phyloP scores from a whole-genome alignment of 2,329 filamentous ascomycete species.

The Anthostomella pinea region DNA sequence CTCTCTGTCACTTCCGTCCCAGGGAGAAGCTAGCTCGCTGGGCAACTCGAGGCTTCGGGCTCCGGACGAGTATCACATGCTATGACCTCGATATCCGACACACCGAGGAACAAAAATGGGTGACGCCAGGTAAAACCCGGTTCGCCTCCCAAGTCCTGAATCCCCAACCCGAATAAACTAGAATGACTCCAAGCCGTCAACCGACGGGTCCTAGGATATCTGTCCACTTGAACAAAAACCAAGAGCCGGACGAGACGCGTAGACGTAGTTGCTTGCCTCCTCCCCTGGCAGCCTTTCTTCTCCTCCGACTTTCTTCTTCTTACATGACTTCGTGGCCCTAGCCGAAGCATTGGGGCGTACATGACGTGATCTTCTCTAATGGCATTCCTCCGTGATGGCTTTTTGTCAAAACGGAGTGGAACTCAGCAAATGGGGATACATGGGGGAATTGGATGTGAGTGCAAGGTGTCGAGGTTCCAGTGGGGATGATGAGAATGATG shows the following conservation, averaged over 20 bases:
- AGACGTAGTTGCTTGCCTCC: slow-evolving; percentile 10
- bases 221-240: slow-evolving; percentile 33
- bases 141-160: slow-evolving; percentile 5
- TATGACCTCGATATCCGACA: slow-evolving; percentile 2
- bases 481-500: too few relatives aligned
- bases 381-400: slow-evolving; percentile 31
- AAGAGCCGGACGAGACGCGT: slow-evolving; percentile 14
- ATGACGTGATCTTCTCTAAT: slow-evolving; percentile 36
- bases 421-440: slow-evolving; percentile 30
- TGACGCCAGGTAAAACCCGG: slow-evolving; percentile 3
- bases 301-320: slow-evolving; percentile 25
- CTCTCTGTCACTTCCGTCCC: too few relatives aligned
- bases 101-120: too few relatives aligned
- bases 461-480: slow-evolving; percentile 20
- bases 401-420: slow-evolving; percentile 33
- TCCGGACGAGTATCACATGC: slow-evolving; percentile 1
- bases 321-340: slow-evolving; percentile 37
- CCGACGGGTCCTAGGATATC: slow-evolving; percentile 15
- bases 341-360: slow-evolving; percentile 28
- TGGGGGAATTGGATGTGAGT: slow-evolving; percentile 16
- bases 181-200: slow-evolving; percentile 6
- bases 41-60: slow-evolving; percentile 8
- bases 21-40: slow-evolving; percentile 7
- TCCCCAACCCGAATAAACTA: slow-evolving; percentile 9
- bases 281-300: slow-evolving; percentile 19